phyloP scores from a whole-genome alignment of 176 grass and related monocot genomes.

The Oryza longistaminata region DNA sequence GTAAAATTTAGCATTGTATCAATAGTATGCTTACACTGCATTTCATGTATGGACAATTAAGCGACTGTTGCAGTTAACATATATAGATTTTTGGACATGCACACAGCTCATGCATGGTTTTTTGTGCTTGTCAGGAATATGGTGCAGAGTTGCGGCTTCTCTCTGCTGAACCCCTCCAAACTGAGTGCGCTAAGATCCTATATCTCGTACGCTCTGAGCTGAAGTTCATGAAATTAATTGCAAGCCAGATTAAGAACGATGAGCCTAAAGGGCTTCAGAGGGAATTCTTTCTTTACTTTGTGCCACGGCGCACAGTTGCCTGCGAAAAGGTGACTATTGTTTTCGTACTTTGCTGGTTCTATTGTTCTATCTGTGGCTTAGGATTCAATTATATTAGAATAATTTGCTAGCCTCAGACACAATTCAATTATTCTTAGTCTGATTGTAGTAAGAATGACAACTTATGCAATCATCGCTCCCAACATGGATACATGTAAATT shows the following conservation, averaged over 20 bases:
- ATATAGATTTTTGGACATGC: background rate
- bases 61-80: background rate
- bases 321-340: slow-evolving; percentile 75
- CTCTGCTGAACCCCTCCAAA: slow-evolving; percentile 58
- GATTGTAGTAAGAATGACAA: background rate
- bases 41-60: background rate
- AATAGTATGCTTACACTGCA: background rate
- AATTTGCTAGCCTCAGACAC: background rate
- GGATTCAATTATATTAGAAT: slow-evolving; percentile 9
- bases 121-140: slow-evolving; percentile 61
- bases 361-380: background rate
- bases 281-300: slow-evolving; percentile 87
- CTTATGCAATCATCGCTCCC: background rate
- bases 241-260: slow-evolving; percentile 64
- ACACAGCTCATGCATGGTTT: slow-evolving; percentile 26
- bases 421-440: background rate
- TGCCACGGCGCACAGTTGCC: slow-evolving; percentile 73
- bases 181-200: slow-evolving; percentile 65
- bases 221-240: slow-evolving; percentile 64
- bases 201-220: slow-evolving; percentile 67
- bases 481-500: background rate
- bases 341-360: background rate
- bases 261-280: slow-evolving; percentile 71
- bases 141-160: slow-evolving; percentile 66
- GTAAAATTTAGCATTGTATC: background rate